Evolutionary conservation across 73 alveolate genomes (phyloP).

Genomic region (Paramecium tetraurelia): DNA sequence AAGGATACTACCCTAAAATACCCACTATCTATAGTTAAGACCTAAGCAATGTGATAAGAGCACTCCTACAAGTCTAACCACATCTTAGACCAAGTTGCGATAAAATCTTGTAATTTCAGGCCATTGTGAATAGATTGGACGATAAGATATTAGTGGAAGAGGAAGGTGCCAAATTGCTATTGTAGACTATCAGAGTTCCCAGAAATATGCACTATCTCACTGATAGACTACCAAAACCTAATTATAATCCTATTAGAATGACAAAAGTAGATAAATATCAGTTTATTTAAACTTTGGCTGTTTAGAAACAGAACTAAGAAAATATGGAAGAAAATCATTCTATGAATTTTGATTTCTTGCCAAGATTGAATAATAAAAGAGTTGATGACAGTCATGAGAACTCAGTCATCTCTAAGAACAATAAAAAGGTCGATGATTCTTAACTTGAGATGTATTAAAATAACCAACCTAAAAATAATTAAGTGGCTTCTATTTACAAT

Average conservation of each 20-base stretch:
- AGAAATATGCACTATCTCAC: conserved; percentile 83
- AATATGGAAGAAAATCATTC: neutral
- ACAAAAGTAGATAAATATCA: conserved; percentile 41
- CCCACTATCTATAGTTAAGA: conserved; percentile 78
- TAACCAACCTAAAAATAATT: neutral
- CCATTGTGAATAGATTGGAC: conserved; percentile 48
- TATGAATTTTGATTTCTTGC: neutral
- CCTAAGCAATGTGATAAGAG: conserved; percentile 66
- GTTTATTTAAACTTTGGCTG: conserved; percentile 56
- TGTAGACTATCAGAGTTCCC: conserved; percentile 92
- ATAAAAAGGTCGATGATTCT: conserved; percentile 36
- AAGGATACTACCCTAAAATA: conserved; percentile 77
- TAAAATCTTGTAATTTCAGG: conserved; percentile 51
- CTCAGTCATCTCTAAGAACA: neutral
- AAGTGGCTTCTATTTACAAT: neutral
- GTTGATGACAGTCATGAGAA: conserved; percentile 12
- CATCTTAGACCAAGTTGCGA: conserved; percentile 61
- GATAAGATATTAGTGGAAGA: conserved; percentile 38
- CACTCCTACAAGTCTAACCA: conserved; percentile 67
- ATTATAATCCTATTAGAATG: conserved; percentile 70
- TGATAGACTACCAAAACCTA: conserved; percentile 92
- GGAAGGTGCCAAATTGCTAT: conserved; percentile 54
- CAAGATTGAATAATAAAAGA: neutral
- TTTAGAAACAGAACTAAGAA: neutral
- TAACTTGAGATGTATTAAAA: neutral